phyloP scores from a whole-genome alignment of 257 asterid species.

The Cynanchum wilfordii region DNA sequence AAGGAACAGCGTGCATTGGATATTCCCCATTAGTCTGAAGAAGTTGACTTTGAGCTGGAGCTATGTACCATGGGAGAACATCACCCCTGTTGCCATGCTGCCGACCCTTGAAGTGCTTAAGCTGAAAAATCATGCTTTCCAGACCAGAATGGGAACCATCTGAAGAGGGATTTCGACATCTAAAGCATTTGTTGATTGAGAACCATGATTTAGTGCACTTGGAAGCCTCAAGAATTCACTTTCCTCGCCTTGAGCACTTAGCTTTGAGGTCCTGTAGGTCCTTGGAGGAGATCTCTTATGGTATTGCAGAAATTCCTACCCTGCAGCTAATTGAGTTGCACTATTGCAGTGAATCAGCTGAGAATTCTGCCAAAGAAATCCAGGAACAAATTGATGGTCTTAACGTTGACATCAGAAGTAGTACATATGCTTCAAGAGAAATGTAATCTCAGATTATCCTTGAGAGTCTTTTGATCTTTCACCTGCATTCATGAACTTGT shows the following conservation, averaged over 20 bases:
- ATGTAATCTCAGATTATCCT: not conserved
- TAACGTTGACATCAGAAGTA: not conserved
- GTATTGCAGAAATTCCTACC: constrained; percentile 7
- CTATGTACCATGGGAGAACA: not conserved
- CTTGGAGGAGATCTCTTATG: constrained; percentile 9
- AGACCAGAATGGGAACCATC: constrained; percentile 8
- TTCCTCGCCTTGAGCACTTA: constrained; percentile 8
- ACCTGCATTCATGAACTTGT: not conserved
- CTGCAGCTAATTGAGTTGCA: constrained; percentile 6
- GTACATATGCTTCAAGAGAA: not conserved
- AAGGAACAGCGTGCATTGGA: not conserved
- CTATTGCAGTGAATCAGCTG: not conserved
- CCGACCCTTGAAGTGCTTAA: not conserved
- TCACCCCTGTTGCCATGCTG: not conserved
- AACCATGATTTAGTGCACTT: constrained; percentile 1
- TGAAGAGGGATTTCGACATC: not conserved
- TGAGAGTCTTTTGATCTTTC: not conserved
- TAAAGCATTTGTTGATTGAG: constrained; percentile 13
- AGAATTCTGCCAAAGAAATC: constrained; percentile 7
- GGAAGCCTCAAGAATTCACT: not conserved
- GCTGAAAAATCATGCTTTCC: constrained; percentile 1
- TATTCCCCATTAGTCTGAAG: not conserved
- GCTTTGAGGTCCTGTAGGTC: not conserved
- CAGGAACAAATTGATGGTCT: constrained; percentile 9
- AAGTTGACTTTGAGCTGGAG: not conserved